Percentiles rank a stretch among this genome's conserved stretches.
Conservation (phyloP, 257 asterid species). For the Jasminum sambac region DNA sequence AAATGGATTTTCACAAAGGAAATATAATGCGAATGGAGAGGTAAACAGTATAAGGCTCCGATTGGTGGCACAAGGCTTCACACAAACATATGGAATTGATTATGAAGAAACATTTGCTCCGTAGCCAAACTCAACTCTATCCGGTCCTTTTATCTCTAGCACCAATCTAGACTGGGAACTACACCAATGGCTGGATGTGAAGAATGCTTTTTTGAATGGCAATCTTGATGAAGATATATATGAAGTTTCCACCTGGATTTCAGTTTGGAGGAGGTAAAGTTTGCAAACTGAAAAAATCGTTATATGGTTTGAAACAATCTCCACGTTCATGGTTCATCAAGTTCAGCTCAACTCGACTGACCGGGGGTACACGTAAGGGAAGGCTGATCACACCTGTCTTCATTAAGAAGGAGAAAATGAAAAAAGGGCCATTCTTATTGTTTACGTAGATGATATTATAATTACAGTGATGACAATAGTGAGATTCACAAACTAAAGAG, state of each 20-base stretch:
- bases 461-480: no score
- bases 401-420: not conserved
- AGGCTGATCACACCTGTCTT: not conserved
- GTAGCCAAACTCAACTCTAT: not conserved
- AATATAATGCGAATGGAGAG: constrained; percentile 8
- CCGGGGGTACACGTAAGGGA: not conserved
- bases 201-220: no score
- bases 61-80: not conserved
- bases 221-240: no score
- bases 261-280: no score
- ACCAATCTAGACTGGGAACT: constrained; percentile 1
- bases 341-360: constrained; percentile 1
- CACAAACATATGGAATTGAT: not conserved
- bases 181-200: not conserved
- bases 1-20: not conserved
- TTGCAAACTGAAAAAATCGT: no score
- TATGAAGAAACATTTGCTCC: not conserved
- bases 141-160: not conserved
- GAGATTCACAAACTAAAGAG: no score
- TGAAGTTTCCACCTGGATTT: no score
- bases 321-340: no score
- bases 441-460: no score
- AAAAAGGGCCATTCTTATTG: not conserved
- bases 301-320: no score
- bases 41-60: not conserved